Conservation (phyloP, 2,329 filamentous ascomycete species). For the Elsinoe ampelina region DNA sequence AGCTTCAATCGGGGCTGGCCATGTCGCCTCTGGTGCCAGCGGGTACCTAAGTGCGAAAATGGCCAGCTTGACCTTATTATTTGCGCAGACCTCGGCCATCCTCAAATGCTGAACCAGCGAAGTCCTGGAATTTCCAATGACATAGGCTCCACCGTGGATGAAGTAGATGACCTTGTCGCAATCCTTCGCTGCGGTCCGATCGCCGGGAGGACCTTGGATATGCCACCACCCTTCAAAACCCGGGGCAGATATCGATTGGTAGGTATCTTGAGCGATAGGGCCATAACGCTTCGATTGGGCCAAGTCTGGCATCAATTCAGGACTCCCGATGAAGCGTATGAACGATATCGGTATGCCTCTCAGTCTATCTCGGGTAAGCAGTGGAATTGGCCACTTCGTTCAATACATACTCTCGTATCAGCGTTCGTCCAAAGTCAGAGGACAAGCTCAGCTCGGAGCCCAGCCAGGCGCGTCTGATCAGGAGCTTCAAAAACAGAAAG, state of each 20-base stretch:
- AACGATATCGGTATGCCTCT: not conserved
- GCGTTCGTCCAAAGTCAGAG: not conserved
- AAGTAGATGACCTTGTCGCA: constrained; percentile 13
- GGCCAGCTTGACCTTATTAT: not conserved
- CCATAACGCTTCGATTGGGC: not conserved
- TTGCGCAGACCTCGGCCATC: constrained; percentile 2
- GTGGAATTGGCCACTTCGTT: not conserved
- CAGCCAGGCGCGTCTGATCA: not conserved
- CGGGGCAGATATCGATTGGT: not conserved
- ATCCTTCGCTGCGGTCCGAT: not conserved
- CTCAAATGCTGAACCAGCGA: constrained; percentile 5
- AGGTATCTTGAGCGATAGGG: not conserved
- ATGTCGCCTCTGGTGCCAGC: constrained; percentile 12
- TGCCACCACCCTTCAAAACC: not conserved
- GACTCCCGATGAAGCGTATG: not conserved
- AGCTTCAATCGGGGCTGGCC: constrained; percentile 5
- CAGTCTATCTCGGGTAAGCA: not conserved
- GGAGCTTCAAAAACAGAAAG: not conserved
- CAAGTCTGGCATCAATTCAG: not conserved
- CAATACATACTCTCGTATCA: not conserved
- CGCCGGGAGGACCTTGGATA: constrained; percentile 11
- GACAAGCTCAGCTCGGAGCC: not conserved
- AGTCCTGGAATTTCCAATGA: not conserved
- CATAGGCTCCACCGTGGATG: constrained; percentile 15
- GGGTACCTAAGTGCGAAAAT: constrained; percentile 14